Conservation (phyloP, 148 eudicot genomes). For the Chenopodium berlandieri region DNA sequence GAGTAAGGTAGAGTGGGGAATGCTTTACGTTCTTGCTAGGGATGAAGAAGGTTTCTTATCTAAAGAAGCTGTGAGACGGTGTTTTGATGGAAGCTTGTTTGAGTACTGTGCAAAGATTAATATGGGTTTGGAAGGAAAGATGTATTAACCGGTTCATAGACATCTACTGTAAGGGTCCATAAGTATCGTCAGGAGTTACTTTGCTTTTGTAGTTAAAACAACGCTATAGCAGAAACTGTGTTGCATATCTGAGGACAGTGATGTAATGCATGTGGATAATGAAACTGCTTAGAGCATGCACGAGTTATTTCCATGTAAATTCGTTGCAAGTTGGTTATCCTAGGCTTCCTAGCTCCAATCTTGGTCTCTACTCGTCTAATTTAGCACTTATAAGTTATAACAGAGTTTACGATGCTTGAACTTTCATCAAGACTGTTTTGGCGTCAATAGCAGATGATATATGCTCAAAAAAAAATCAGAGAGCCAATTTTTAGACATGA, state of each 20-base stretch:
- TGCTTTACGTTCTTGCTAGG: conserved; percentile 53
- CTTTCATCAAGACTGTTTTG: no score
- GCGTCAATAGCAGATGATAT: no score
- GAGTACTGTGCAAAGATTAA: conserved; percentile 62
- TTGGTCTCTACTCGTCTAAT: not conserved
- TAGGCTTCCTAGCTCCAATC: not conserved
- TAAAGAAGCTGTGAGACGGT: conserved; percentile 60
- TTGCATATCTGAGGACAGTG: not conserved
- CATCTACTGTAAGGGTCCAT: not conserved
- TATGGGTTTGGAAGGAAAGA: conserved; percentile 39
- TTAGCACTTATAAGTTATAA: not conserved
- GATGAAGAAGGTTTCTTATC: conserved; percentile 65
- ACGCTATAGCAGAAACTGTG: not conserved
- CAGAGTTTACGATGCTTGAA: not conserved
- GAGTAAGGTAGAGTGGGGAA: conserved; percentile 56
- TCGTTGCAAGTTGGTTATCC: not conserved
- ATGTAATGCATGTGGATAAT: not conserved
- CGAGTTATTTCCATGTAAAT: not conserved
- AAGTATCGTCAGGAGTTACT: not conserved
- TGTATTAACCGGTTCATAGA: conserved; percentile 20
- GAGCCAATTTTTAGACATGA: no score
- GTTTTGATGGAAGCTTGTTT: conserved; percentile 70
- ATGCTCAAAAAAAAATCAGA: no score
- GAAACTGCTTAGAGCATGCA: not conserved
- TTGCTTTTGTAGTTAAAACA: conserved; percentile 5